Evolutionary conservation across 2,329 filamentous ascomycete genomes (phyloP).

Genomic region (Orbilia ellipsospora): DNA sequence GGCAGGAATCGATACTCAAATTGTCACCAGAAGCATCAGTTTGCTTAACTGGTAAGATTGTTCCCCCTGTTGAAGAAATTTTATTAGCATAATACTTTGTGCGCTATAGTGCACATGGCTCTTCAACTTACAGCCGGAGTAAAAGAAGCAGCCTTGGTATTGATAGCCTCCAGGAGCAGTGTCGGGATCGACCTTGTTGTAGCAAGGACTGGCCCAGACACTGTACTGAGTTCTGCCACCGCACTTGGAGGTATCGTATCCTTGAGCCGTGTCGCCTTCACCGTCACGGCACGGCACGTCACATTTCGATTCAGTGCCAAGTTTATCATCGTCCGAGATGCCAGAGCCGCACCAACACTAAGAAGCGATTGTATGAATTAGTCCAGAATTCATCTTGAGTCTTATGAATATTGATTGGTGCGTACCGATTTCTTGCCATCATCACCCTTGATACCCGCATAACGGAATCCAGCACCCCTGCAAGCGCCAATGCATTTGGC

Average conservation of each 20-base stretch:
- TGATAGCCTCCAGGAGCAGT: conserved; percentile 14
- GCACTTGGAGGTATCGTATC: conserved; percentile 9
- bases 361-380: not conserved
- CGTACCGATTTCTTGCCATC: conserved; percentile 26
- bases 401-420: not conserved
- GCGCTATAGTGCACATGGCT: not conserved
- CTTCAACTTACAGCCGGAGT: conserved; percentile 11
- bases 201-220: conserved; percentile 24
- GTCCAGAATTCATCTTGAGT: not conserved
- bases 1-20: conserved; percentile 20
- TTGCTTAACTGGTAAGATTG: not conserved
- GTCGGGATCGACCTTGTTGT: not conserved
- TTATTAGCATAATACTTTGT: not conserved
- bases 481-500: conserved; percentile 15
- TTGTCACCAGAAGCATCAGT: conserved; percentile 25
- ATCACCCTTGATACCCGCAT: conserved; percentile 34
- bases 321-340: conserved; percentile 2
- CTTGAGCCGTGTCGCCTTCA: not conserved
- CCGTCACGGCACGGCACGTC: conserved; percentile 1
- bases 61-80: conserved; percentile 3
- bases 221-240: conserved; percentile 14
- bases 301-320: not conserved
- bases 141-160: conserved; percentile 16
- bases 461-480: conserved; percentile 29
- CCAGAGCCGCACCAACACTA: conserved; percentile 30